Percentiles rank a stretch among this genome's conserved stretches.
These are phyloP conservation scores for Trichosanthes truncata DNA, from an alignment of 306 rosid species.

Conservation along the genomic window DNA sequence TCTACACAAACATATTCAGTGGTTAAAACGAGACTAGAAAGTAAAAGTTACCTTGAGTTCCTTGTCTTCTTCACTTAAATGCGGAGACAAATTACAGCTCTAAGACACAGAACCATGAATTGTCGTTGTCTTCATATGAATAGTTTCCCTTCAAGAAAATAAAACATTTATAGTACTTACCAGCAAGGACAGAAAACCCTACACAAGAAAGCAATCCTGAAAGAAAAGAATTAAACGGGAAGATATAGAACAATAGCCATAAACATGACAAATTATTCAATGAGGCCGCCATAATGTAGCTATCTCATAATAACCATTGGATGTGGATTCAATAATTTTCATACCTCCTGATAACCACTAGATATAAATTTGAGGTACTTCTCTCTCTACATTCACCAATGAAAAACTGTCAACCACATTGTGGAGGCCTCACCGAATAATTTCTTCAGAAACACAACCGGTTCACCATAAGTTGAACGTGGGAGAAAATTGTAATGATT, in stretches of 20 bases:
- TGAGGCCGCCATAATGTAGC: too few relatives aligned
- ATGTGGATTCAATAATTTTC: too few relatives aligned
- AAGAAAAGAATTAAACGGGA: slow-evolving; percentile 76
- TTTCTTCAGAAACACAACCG: too few relatives aligned
- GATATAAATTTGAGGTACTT: too few relatives aligned
- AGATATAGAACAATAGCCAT: slow-evolving; percentile 63
- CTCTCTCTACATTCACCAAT: too few relatives aligned
- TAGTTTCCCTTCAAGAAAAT: background rate
- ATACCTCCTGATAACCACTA: too few relatives aligned
- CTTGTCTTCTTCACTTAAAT: slow-evolving; percentile 78
- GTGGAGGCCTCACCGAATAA: too few relatives aligned
- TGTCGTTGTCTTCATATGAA: background rate
- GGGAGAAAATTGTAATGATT: background rate
- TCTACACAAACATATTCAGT: background rate
- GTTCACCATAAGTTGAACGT: slow-evolving; percentile 13
- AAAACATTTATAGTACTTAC: slow-evolving; percentile 25
- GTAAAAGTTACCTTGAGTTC: slow-evolving; percentile 57
- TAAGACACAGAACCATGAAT: background rate
- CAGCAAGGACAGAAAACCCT: slow-evolving; percentile 80
- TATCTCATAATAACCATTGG: too few relatives aligned
- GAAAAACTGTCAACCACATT: too few relatives aligned
- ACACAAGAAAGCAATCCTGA: slow-evolving; percentile 67
- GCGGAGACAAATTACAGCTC: slow-evolving; percentile 58
- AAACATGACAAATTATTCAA: too few relatives aligned
- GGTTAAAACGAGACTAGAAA: background rate